Percentiles rank a stretch among this genome's conserved stretches.
Conservation (phyloP, 805 yeast genomes). For the Cyberlindnera euphorbiiphila region DNA sequence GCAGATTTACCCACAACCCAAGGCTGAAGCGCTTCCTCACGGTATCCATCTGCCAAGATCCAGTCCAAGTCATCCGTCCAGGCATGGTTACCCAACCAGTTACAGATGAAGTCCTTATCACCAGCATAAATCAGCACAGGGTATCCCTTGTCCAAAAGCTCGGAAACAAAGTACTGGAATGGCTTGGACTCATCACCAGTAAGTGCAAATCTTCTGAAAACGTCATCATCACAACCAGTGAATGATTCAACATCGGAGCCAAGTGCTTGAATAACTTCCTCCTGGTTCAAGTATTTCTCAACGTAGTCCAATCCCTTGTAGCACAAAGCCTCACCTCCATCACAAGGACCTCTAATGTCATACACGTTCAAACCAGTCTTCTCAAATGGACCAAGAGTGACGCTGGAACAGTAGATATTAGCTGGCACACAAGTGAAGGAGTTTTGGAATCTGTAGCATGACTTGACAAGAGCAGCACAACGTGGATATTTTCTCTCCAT, state of each 20-base stretch:
- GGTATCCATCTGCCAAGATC: conserved; percentile 51
- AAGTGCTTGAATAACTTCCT: conserved; percentile 65
- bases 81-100: conserved; percentile 87
- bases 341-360: conserved; percentile 80
- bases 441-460: conserved; percentile 60
- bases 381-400: conserved; percentile 62
- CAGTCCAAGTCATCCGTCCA: conserved; percentile 73
- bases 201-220: conserved; percentile 62
- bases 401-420: conserved; percentile 68
- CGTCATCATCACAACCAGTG: conserved; percentile 63
- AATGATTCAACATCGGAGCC: conserved; percentile 82
- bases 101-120: conserved; percentile 88
- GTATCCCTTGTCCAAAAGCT: conserved; percentile 60
- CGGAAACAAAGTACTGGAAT: conserved; percentile 69
- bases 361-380: conserved; percentile 82
- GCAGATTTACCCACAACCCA: conserved; percentile 40
- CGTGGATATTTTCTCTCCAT: conserved; percentile 62
- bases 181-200: conserved; percentile 87
- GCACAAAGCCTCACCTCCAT: conserved; percentile 64
- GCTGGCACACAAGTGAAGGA: conserved; percentile 85
- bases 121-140: conserved; percentile 93
- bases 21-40: conserved; percentile 35
- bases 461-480: conserved; percentile 56
- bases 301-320: conserved; percentile 69
- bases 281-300: conserved; percentile 68